A percentile compares a stretch with the other conserved stretches of the same genome.
These are phyloP conservation scores for Capsicum pubescens DNA, from an alignment of 257 asterid species.

Conservation along the genomic window DNA sequence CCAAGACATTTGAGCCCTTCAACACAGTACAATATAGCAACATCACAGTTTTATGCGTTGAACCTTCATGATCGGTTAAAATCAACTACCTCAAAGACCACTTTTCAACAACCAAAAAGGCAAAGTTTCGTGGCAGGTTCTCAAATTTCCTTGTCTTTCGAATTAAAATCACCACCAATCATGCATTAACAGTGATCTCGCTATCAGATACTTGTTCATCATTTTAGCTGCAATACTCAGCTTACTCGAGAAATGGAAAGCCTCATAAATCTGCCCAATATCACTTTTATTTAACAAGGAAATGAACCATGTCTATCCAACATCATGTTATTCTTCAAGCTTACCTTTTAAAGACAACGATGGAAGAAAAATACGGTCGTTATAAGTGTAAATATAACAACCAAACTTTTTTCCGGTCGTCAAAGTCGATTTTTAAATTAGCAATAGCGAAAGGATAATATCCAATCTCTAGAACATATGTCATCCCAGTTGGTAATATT, in stretches of 20 bases:
- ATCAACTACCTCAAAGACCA: neutral
- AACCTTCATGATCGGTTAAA: neutral
- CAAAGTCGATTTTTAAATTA: too few relatives aligned
- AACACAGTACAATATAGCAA: neutral
- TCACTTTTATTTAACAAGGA: neutral
- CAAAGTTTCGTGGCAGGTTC: neutral
- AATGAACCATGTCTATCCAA: neutral
- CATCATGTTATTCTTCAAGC: neutral
- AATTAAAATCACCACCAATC: neutral
- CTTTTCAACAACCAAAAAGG: neutral
- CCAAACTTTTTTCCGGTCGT: too few relatives aligned
- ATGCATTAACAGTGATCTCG: neutral
- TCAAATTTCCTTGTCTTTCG: neutral
- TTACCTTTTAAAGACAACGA: too few relatives aligned
- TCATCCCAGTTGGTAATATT: too few relatives aligned
- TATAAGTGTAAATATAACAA: too few relatives aligned
- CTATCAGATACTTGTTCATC: constrained; percentile 3
- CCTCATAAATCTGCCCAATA: neutral
- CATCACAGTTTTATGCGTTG: neutral
- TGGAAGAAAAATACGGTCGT: too few relatives aligned
- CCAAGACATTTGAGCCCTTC: neutral
- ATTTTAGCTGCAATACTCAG: neutral
- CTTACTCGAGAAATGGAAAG: neutral
- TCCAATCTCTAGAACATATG: too few relatives aligned
- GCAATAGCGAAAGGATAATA: too few relatives aligned